Conservation (phyloP, 2,329 filamentous ascomycete species). For the Monilinia fructicola region DNA sequence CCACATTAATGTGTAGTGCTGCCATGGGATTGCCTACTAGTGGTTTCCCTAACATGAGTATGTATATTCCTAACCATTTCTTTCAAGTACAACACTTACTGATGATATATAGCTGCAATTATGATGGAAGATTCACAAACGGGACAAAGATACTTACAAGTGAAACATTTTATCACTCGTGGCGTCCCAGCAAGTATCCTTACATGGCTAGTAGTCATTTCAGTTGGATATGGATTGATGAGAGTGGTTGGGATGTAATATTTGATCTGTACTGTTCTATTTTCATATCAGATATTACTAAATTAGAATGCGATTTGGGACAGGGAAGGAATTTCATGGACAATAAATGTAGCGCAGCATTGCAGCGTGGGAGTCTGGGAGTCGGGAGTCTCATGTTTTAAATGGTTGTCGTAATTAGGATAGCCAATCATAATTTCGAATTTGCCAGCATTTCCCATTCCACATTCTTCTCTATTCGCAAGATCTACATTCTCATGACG, state of each 20-base stretch:
- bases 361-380: not conserved
- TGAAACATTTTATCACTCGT: conserved; percentile 92
- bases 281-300: not conserved
- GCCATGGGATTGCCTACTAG: conserved; percentile 95
- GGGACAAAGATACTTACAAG: conserved; percentile 85
- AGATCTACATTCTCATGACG: conserved; percentile 9
- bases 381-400: not conserved
- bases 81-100: conserved; percentile 20
- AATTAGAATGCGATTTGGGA: conserved; percentile 7
- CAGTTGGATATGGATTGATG: conserved; percentile 90
- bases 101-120: conserved; percentile 69
- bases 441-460: not conserved
- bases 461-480: not conserved
- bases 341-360: not conserved
- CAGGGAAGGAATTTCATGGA: not conserved
- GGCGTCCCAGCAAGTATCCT: conserved; percentile 85
- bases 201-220: conserved; percentile 78
- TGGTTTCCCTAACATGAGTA: conserved; percentile 99
- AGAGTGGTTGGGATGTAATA: conserved; percentile 43
- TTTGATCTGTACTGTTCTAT: not conserved
- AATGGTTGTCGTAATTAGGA: not conserved
- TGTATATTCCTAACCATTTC: conserved; percentile 47
- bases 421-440: conserved; percentile 10
- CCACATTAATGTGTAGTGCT: conserved; percentile 94
- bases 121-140: conserved; percentile 97